Base-by-base conservation (phyloP, 1,284 basidiomycete species). In the Leccinum huronense region DNA sequence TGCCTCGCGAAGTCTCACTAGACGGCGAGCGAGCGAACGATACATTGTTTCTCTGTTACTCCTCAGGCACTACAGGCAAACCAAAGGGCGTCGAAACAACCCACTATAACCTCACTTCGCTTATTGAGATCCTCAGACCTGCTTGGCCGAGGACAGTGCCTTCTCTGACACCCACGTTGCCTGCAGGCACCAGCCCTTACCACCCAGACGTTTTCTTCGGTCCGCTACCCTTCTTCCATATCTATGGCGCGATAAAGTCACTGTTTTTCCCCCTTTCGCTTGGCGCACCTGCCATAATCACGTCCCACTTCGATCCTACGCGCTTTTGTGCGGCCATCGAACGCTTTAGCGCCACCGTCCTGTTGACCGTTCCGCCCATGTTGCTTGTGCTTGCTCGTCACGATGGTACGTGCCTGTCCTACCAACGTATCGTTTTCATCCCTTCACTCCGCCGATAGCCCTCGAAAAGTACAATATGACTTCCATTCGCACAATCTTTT, bases 331-430 rank as follows among this genome's bases (percentile, higher is more conserved):
- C 80, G 36, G 81, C 84, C 60, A 83, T 93, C 55, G 82, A 88
- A 67, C 81, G 82, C 67, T 92, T 91, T 78, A 83, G 81, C 60
- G 81, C 88, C 60, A 90, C 89, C 0, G 61, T 78, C 45, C 72
- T 83, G 0, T 78, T 94, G 7, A 81, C 96, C 53, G 95, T 97
- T 0, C 95, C 95, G 0, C 95, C 95, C 0, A 87, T 97, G 57
- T 79, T 95, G 5, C 86, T 97, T 6, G 80, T 86, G 1, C 80
- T 95, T 30, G 80, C 87, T 1, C 86, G 85, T 59, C 87, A 89
- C 69, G 82, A 85, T 19, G 84, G 87, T 86, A 67, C 38, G 79
- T 62, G 23, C 40, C 34, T 19, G 4, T 31, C 9, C 30, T 36
- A 10, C 42, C 8, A 23, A 54, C 56, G 51, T 42, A 3, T 2